Conservation (phyloP, 106 monocot species). For the Phalaenopsis aphrodite region DNA sequence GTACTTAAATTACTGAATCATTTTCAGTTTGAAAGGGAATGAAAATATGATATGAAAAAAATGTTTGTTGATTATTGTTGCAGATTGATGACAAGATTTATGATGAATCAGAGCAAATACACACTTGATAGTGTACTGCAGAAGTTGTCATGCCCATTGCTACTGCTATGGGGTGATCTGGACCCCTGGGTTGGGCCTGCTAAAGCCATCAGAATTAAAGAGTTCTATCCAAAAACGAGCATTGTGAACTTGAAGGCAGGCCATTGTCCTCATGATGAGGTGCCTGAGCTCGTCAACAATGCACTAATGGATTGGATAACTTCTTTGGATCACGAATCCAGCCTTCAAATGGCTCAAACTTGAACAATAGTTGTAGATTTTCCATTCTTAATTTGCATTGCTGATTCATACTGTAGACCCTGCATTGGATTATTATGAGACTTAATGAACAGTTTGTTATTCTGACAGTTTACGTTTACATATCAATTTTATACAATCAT, state of each 20-base stretch:
- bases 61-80: background rate
- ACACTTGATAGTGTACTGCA: slow-evolving; percentile 61
- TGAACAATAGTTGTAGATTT: background rate
- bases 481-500: too few species aligned
- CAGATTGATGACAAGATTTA: slow-evolving; percentile 89
- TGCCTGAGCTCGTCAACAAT: slow-evolving; percentile 77
- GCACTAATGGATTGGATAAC: slow-evolving; percentile 84
- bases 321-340: slow-evolving; percentile 31
- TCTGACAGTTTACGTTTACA: too few species aligned
- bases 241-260: slow-evolving; percentile 87
- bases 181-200: slow-evolving; percentile 95
- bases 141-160: slow-evolving; percentile 72
- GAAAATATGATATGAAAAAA: background rate
- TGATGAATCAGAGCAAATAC: slow-evolving; percentile 80
- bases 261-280: slow-evolving; percentile 95
- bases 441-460: too few species aligned
- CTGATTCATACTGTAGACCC: too few species aligned
- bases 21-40: background rate
- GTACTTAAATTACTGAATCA: slow-evolving; percentile 17
- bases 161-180: slow-evolving; percentile 87
- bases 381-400: too few species aligned
- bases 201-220: slow-evolving; percentile 65
- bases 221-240: slow-evolving; percentile 75
- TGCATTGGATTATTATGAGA: background rate
- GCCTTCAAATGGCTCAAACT: slow-evolving; percentile 26